Base-by-base conservation (phyloP, 1,284 basidiomycete genomes). In the Puccinia brachypodii region DNA sequence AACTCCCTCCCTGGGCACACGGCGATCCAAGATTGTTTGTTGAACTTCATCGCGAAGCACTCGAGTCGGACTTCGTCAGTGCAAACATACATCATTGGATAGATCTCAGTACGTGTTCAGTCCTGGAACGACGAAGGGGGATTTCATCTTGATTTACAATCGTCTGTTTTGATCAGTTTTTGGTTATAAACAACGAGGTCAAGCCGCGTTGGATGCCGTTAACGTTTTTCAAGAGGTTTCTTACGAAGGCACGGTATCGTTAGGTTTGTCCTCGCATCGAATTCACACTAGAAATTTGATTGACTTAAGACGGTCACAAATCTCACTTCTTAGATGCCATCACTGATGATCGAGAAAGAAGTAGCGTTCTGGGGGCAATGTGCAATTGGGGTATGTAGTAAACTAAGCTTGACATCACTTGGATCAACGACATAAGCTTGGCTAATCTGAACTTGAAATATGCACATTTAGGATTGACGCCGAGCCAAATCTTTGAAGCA, bases 201-300 rank as follows among this genome's bases (percentile, higher is more conserved):
- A 69, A 53, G 86, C 84, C 58, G 86, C 86, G 8, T 83, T 86
- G 0, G 90, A 90, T 14, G 90, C 92, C 0, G 88, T 92, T 83
- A 98, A 98, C 84, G 93, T 93, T 19, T 98, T 95, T 88, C 96
- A 98, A 87, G 96, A 95, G 0, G 88, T 98, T 60, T 96, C 94
- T 44, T 98, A 98, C 85, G 94, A 96, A 84, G 94, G 78, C 31
- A 72, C 68, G 31, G 78, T 80, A 83, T 66, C 83, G 73, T 11
- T 83, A 85, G n/a, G 84, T 80, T 85, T 62, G 79, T 86, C 1
- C 85, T 58, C n/a, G 25, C 42, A 33, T 2, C 92, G 93, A 0
- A 93, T 98, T 83, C 42, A 42, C 25, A 16, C 40, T 42, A 22
- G 6, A 33, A 40, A 53, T 22, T 25, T 11, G 33, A 72, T 64